phyloP scores from a whole-genome alignment of 129 eudicot genomes.

The Sambucus nigra region DNA sequence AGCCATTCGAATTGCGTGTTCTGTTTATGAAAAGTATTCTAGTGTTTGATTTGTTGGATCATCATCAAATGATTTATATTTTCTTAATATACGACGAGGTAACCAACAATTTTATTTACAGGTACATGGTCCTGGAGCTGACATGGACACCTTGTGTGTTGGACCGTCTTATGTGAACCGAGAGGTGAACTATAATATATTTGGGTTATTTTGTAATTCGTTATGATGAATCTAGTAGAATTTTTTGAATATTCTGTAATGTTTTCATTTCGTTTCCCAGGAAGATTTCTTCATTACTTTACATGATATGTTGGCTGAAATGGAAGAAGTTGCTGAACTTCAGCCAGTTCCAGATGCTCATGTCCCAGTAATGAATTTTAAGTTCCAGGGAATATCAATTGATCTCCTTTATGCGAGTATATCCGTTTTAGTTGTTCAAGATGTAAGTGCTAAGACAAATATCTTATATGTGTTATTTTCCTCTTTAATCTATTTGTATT shows the following conservation, averaged over 20 bases:
- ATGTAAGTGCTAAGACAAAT: slow-evolving; percentile 44
- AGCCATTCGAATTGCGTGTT: no score
- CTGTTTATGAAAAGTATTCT: no score
- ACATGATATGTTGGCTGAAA: slow-evolving; percentile 54
- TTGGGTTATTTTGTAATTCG: background rate
- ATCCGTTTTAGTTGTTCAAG: slow-evolving; percentile 77
- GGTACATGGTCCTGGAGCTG: slow-evolving; percentile 99
- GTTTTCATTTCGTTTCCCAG: slow-evolving; percentile 10
- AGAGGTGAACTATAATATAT: slow-evolving; percentile 37
- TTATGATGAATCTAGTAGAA: no score
- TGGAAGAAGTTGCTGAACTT: slow-evolving; percentile 78
- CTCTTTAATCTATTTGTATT: no score
- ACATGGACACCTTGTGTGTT: slow-evolving; percentile 78
- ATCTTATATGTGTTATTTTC: background rate
- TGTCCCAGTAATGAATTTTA: slow-evolving; percentile 94
- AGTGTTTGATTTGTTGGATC: no score
- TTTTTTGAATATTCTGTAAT: background rate
- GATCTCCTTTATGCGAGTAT: slow-evolving; percentile 93
- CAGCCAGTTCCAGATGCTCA: slow-evolving; percentile 96
- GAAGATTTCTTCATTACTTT: slow-evolving; percentile 71
- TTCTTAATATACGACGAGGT: no score
- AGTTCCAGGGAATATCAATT: slow-evolving; percentile 82
- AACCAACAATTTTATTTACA: no score
- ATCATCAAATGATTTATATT: no score
- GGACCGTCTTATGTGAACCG: slow-evolving; percentile 90